These are phyloP conservation scores for Pelargonium cotyledonis DNA, from an alignment of 441 rosid genomes.

Conservation along the genomic window DNA sequence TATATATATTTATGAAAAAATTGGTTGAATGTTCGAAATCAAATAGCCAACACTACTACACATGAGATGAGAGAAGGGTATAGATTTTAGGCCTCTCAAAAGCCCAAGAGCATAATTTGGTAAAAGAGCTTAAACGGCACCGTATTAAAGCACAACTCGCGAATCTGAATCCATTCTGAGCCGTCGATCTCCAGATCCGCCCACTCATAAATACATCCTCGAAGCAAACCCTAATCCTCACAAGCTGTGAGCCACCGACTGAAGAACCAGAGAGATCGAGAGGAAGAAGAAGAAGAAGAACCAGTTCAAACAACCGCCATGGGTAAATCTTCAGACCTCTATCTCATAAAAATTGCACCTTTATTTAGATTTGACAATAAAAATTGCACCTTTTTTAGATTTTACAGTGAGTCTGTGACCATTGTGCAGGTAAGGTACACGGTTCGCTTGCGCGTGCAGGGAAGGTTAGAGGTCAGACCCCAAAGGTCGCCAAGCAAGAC, in stretches of 20 bases:
- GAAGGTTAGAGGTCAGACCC: slow-evolving; percentile 19
- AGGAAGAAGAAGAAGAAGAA: not conserved
- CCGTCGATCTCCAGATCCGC: slow-evolving; percentile 4
- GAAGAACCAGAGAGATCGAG: not conserved
- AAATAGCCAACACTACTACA: too few species aligned
- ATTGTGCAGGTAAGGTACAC: slow-evolving; percentile 17
- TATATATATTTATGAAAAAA: too few species aligned
- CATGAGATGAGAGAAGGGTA: too few species aligned
- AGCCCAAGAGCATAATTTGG: not conserved
- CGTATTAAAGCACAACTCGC: not conserved
- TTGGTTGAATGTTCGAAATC: too few species aligned
- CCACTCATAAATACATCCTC: not conserved
- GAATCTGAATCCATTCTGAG: not conserved
- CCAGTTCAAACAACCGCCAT: not conserved
- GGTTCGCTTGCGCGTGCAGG: slow-evolving; percentile 22
- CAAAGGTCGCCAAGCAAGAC: slow-evolving; percentile 17
- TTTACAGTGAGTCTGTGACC: not conserved
- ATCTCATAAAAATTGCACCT: not conserved
- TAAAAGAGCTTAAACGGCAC: not conserved
- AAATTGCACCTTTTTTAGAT: not conserved
- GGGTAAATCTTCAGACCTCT: not conserved
- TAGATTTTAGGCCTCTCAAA: not conserved
- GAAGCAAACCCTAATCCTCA: slow-evolving; percentile 1
- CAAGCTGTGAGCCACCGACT: not conserved
- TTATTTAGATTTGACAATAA: too few species aligned